Conservation (phyloP, 2,329 filamentous ascomycete genomes). For the Geosmithia flava region DNA sequence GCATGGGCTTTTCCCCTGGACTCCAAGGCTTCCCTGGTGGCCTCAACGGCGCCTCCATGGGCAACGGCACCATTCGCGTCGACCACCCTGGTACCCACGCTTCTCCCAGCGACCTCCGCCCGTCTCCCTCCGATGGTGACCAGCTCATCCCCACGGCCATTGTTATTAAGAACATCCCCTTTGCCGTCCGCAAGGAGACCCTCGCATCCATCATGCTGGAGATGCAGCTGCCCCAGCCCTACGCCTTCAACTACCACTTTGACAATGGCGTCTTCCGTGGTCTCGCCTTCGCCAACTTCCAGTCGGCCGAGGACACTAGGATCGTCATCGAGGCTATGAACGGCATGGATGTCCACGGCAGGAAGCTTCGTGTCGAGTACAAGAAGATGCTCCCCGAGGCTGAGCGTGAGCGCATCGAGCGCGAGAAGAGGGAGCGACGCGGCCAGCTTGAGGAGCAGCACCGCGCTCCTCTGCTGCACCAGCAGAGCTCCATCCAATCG, state of each 20-base stretch:
- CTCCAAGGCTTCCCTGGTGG: conserved; percentile 21
- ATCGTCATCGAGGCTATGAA: conserved; percentile 91
- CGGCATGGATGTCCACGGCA: conserved; percentile 86
- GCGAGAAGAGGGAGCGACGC: conserved; percentile 90
- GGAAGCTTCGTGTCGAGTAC: conserved; percentile 93
- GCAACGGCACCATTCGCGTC: conserved; percentile 29
- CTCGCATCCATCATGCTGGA: conserved; percentile 89
- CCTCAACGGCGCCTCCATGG: conserved; percentile 21
- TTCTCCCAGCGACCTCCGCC: conserved; percentile 27
- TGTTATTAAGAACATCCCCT: conserved; percentile 99
- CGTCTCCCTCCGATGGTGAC: conserved; percentile 44
- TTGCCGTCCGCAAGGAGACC: conserved; percentile 95
- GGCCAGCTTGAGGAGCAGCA: conserved; percentile 97
- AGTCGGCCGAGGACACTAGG: conserved; percentile 85
- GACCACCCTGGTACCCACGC: conserved; percentile 26
- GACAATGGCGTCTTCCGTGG: conserved; percentile 96
- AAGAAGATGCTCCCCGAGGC: conserved; percentile 98
- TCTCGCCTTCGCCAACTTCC: conserved; percentile 95
- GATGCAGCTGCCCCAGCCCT: conserved; percentile 83
- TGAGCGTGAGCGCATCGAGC: conserved; percentile 88
- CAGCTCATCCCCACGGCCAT: conserved; percentile 97
- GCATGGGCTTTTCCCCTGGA: conserved; percentile 26
- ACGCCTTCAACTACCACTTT: conserved; percentile 99
- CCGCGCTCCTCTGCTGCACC: conserved; percentile 63
- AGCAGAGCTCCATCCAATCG: conserved; percentile 78